Evolutionary conservation across 2,329 filamentous ascomycete genomes (phyloP), one percentile per base, ranked within the genome.

Genomic region (Thelonectria blattea): DNA sequence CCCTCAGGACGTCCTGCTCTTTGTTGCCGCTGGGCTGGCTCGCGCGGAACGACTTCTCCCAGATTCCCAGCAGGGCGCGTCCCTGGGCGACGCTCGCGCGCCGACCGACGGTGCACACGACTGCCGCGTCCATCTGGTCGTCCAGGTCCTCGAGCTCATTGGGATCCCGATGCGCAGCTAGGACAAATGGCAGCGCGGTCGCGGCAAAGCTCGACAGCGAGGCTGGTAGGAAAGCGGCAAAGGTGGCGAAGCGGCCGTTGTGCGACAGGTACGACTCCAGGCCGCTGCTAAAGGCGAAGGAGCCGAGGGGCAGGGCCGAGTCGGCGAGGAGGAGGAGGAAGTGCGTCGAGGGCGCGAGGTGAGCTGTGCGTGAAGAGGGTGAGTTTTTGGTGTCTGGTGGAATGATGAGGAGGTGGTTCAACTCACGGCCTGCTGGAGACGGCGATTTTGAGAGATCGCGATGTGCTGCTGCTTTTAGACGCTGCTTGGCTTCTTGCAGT

Each of bases 281-380:
- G 3, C 91, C 91, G 67, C 87, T 90, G 79, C 88, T 91, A 79
- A 94, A 95, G 70, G 91, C 91, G 77, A 95, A 95, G n/a, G 91
- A 92, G 58, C 91, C 91, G 0, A 95, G 82, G 1, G 91, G 91
- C 2, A 95, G 85, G 14, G 91, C 90, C 1, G 91, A 93, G 79
- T 95, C 91, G 49, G 91, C 87, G 50, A 94, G 87, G 3, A 95
- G 82, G 32, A 94, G 85, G 39, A 93, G 85, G 65, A 90, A 88
- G 75, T 94, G 91, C 32, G 71, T 71, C 8, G 74, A 60, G 17
- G 66, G 56, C 9, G 68, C 60, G 10, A 62, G 59, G 17, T 61
- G 66, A 56, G 58, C 66, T 30, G 30, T n/a, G n/a, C n/a, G n/a
- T n/a, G n/a, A n/a, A n/a, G n/a, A n/a, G n/a, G n/a, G 22, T 54